Evolutionary conservation across 805 yeast genomes (phyloP).

Genomic region (Yamadazyma phyllophila): DNA sequence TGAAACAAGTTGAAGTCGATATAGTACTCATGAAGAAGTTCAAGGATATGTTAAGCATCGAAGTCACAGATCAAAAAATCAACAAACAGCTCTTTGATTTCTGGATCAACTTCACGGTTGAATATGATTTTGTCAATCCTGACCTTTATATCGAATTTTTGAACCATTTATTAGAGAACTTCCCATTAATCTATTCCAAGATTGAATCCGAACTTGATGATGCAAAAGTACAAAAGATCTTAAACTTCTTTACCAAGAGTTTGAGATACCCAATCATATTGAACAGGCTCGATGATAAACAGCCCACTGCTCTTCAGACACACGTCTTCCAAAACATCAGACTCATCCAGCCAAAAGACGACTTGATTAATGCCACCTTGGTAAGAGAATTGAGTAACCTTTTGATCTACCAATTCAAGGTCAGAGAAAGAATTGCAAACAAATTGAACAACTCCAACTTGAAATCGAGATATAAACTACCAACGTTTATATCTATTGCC

Average conservation of each 20-base stretch:
- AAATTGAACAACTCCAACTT: slow-evolving; percentile 42
- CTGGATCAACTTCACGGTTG: slow-evolving; percentile 45
- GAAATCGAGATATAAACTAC: slow-evolving; percentile 44
- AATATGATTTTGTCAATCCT: slow-evolving; percentile 41
- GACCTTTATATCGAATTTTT: slow-evolving; percentile 57
- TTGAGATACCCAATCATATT: slow-evolving; percentile 74
- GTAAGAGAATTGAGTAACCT: slow-evolving; percentile 55
- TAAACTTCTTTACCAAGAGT: slow-evolving; percentile 61
- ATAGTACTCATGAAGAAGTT: slow-evolving; percentile 55
- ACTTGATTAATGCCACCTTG: slow-evolving; percentile 42
- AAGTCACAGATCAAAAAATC: slow-evolving; percentile 14
- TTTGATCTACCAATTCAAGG: slow-evolving; percentile 58
- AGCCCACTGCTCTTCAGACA: slow-evolving; percentile 60
- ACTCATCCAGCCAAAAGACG: slow-evolving; percentile 22
- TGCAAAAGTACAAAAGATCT: slow-evolving; percentile 45
- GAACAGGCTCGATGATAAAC: slow-evolving; percentile 47
- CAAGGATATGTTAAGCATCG: slow-evolving; percentile 42
- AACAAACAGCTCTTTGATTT: slow-evolving; percentile 44
- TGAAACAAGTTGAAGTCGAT: slow-evolving; percentile 49
- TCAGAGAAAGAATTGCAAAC: slow-evolving; percentile 53
- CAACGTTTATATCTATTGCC: slow-evolving; percentile 64
- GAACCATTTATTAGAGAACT: slow-evolving; percentile 52
- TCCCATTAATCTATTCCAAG: slow-evolving; percentile 45
- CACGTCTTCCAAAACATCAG: slow-evolving; percentile 53
- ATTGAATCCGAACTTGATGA: slow-evolving; percentile 27